A percentile compares a stretch with the other conserved stretches of the same genome.
Conservation (phyloP, 2,329 filamentous ascomycete genomes). For the Phoma sp. region DNA sequence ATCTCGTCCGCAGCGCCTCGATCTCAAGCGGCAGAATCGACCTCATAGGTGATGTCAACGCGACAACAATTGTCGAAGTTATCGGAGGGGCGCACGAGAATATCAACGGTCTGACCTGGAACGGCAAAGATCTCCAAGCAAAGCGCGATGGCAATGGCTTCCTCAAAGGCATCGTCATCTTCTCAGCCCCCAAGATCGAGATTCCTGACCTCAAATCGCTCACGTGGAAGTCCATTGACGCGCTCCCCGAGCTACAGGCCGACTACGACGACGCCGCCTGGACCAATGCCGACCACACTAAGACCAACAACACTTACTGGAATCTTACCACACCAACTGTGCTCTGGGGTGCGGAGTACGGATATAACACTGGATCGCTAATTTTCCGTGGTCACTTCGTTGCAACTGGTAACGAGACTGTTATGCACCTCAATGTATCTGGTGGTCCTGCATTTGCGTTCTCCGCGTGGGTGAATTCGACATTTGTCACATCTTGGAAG, state of each 20-base stretch:
- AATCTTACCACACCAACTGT: slow-evolving; percentile 49
- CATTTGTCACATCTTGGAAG: slow-evolving; percentile 68
- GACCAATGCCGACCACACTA: slow-evolving; percentile 64
- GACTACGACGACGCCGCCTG: slow-evolving; percentile 73
- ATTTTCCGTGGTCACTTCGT: slow-evolving; percentile 74
- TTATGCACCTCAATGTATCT: slow-evolving; percentile 63
- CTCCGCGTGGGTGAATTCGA: slow-evolving; percentile 69
- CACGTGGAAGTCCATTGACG: slow-evolving; percentile 72
- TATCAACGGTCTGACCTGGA: slow-evolving; percentile 64
- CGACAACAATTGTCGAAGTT: slow-evolving; percentile 71
- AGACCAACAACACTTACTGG: slow-evolving; percentile 62
- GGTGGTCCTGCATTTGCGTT: slow-evolving; percentile 72
- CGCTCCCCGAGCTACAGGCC: slow-evolving; percentile 69
- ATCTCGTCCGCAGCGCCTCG: slow-evolving; percentile 67
- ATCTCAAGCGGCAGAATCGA: slow-evolving; percentile 62
- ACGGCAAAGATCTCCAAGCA: slow-evolving; percentile 55
- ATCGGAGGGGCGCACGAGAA: slow-evolving; percentile 64
- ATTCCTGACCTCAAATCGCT: slow-evolving; percentile 65
- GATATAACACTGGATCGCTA: slow-evolving; percentile 71
- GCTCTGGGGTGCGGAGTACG: slow-evolving; percentile 74
- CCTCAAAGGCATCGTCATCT: slow-evolving; percentile 61
- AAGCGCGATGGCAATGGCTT: slow-evolving; percentile 53
- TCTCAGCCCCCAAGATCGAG: slow-evolving; percentile 57
- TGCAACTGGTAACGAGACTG: slow-evolving; percentile 65
- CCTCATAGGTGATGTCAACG: slow-evolving; percentile 75